A percentile compares a stretch with the other conserved stretches of the same genome.
Conservation (phyloP, 139 green algal species). For the Chlorella sp. region DNA sequence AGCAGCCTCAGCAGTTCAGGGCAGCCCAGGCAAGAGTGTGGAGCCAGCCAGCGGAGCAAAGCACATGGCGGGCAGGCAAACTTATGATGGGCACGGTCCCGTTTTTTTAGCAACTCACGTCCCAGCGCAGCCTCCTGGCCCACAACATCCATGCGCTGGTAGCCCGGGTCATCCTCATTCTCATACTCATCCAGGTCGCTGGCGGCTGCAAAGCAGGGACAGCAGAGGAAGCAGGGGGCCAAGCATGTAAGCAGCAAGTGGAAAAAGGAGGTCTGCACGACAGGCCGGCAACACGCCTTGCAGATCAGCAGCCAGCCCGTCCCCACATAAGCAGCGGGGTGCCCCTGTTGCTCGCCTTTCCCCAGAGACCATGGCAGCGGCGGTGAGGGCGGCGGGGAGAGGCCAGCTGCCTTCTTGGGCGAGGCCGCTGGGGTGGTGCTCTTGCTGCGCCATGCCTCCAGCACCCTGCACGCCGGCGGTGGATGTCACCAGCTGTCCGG, state of each 20-base stretch:
- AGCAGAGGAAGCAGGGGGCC: neutral
- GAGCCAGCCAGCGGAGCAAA: too few relatives aligned
- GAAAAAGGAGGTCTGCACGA: too few relatives aligned
- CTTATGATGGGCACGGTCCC: too few relatives aligned
- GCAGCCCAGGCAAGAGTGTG: too few relatives aligned
- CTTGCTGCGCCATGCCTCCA: conserved; percentile 52
- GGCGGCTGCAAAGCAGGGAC: neutral
- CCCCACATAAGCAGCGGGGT: too few relatives aligned
- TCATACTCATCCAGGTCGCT: conserved; percentile 77
- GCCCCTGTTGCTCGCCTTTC: too few relatives aligned
- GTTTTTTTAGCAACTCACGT: conserved; percentile 11
- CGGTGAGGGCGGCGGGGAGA: neutral
- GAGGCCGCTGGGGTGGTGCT: conserved; percentile 41
- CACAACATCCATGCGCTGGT: conserved; percentile 56
- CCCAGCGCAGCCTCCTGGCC: conserved; percentile 34
- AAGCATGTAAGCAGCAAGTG: neutral
- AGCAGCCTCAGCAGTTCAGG: too few relatives aligned
- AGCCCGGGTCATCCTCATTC: conserved; percentile 77
- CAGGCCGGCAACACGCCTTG: too few relatives aligned
- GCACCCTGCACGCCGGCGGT: conserved; percentile 22
- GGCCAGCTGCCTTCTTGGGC: conserved; percentile 10
- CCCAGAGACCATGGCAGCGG: neutral
- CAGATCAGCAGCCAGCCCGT: too few relatives aligned
- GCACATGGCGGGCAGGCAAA: too few relatives aligned
- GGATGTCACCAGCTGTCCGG: too few relatives aligned